Evolutionary conservation across 2,329 filamentous ascomycete genomes (phyloP), one percentile per base, ranked within the genome.

Genomic region (Scedosporium apiospermum): DNA sequence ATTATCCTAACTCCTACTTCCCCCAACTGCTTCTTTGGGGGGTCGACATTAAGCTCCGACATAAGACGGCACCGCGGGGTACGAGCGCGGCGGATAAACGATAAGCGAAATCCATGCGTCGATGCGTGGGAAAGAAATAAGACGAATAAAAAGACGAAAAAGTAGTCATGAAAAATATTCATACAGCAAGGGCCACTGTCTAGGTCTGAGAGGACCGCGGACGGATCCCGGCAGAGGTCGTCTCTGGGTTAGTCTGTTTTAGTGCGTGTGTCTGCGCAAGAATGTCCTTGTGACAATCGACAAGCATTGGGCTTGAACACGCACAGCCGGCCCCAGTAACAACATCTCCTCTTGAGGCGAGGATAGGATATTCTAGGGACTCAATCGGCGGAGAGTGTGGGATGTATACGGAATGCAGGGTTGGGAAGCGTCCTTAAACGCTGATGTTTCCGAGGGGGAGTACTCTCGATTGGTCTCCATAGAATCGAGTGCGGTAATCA

Each of bases 401-500:
- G 34, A 59, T 27, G 55, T 27, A 53, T 38, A 30, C 38, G 42
- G 23, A 16, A 14, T 23, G 34, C n/a, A 42, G 7, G 21, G 26
- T 14, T 18, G 7, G 42, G 18, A 34, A 42, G 21, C 2, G 55
- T 4, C 12, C 23, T 73, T 65, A 77, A 41, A 76, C 67, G 63
- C 71, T 69, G 66, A 82, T 76, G 64, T 76, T 73, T 66, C 83
- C 82, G 66, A 88, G 75, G 62, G 80, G 78, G 57, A 90, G 76
- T 58, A 89, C 78, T 75, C 84, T 86, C 68, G 82, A 84, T 65
- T 79, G 77, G 73, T 90, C 87, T 67, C 80, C 82, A 30, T 87
- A 77, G 69, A 90, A 89, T 62, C 80, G 80, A 65, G 83, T 79
- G 68, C 87, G 84, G 72, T 86, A 88, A 66, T 85, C 81, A 71